Conservation (phyloP, 495 filamentous ascomycete species). For the Penicillium canescens region DNA sequence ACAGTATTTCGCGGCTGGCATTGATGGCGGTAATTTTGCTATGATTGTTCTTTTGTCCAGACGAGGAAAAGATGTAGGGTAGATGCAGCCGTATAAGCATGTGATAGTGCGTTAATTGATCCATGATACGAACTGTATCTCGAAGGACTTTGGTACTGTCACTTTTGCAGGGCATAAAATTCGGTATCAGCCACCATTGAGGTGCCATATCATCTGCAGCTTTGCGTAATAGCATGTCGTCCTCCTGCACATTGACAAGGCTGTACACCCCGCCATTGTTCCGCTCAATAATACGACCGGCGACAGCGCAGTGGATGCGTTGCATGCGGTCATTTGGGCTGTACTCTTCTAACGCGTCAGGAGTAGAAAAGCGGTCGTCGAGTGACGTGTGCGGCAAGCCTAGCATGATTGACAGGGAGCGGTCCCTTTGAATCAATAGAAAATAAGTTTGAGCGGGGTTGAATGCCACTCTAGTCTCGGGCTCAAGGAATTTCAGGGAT, state of each 20-base stretch:
- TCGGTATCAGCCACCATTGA: conserved; percentile 37
- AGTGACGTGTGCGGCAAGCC: conserved; percentile 43
- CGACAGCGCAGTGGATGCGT: conserved; percentile 22
- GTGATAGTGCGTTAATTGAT: conserved; percentile 42
- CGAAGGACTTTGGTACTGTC: not conserved
- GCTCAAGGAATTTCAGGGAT: conserved; percentile 15
- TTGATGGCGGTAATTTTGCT: conserved; percentile 38
- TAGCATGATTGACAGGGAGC: conserved; percentile 42
- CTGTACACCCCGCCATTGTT: conserved; percentile 27
- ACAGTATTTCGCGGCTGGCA: conserved; percentile 38
- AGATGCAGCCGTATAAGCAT: conserved; percentile 25
- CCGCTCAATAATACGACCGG: conserved; percentile 46
- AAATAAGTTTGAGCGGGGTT: conserved; percentile 12
- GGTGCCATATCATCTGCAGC: conserved; percentile 36
- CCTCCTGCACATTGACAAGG: conserved; percentile 28
- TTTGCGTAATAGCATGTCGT: conserved; percentile 45
- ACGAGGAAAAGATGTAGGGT: conserved; percentile 17
- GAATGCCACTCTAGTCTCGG: conserved; percentile 11
- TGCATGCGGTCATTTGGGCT: conserved; percentile 22
- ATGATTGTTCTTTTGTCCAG: conserved; percentile 19
- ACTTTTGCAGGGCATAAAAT: not conserved
- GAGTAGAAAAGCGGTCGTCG: conserved; percentile 26
- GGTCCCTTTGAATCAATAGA: conserved; percentile 27
- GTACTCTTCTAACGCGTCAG: conserved; percentile 10
- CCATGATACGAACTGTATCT: conserved; percentile 13